phyloP scores from a whole-genome alignment of 2,329 filamentous ascomycete species.

The Coniochaeta hoffmannii region DNA sequence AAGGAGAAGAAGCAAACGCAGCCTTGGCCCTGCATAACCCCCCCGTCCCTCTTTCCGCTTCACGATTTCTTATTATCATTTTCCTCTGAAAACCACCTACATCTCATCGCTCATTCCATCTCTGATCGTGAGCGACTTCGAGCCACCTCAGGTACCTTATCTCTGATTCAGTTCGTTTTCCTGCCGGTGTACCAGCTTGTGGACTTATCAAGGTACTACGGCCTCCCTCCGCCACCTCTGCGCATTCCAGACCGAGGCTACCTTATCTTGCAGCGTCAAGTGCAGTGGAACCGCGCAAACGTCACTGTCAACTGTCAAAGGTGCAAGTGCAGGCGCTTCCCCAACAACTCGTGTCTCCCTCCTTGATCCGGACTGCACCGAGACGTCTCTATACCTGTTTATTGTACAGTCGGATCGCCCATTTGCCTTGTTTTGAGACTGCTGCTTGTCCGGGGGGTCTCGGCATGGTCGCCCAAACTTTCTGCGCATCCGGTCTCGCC shows the following conservation, averaged over 20 bases:
- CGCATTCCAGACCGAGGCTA: constrained; percentile 1
- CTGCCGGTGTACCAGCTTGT: background rate
- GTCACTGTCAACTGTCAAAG: background rate
- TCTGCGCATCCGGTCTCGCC: background rate
- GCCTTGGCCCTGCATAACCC: background rate
- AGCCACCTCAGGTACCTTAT: too few relatives aligned
- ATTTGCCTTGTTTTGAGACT: background rate
- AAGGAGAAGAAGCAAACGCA: background rate
- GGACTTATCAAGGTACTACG: background rate
- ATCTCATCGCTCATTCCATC: background rate
- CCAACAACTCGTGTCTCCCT: background rate
- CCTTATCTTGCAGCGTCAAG: background rate
- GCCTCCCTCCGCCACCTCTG: background rate
- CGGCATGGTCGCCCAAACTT: background rate
- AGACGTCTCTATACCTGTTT: background rate
- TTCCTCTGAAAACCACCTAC: background rate
- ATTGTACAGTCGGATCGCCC: background rate
- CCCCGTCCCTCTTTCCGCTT: background rate
- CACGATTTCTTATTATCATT: background rate
- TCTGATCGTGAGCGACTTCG: too few relatives aligned
- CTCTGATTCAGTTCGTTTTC: background rate
- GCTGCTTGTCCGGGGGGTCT: background rate
- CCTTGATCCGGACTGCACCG: background rate
- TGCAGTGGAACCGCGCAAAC: background rate
- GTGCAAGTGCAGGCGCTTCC: too few relatives aligned